Evolutionary conservation across 2,329 filamentous ascomycete genomes (phyloP).

Genomic region (Clonostachys solani): DNA sequence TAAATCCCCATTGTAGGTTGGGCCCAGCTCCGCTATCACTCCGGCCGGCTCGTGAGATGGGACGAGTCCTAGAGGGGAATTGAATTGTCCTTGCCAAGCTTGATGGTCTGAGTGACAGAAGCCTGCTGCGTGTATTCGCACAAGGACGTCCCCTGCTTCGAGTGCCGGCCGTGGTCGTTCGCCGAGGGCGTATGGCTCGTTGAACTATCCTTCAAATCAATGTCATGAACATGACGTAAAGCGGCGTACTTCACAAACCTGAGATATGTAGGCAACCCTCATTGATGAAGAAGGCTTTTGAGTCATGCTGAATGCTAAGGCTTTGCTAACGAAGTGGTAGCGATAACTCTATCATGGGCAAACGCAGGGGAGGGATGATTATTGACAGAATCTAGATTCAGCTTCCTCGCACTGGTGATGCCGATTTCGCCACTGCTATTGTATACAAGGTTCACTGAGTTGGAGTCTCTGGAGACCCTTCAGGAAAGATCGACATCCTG

Average conservation of each 20-base stretch:
- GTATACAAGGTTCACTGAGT: too few relatives aligned
- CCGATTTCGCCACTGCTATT: too few relatives aligned
- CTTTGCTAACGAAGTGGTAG: too few relatives aligned
- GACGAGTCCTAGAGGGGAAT: slow-evolving; percentile 16
- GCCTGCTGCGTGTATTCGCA: slow-evolving; percentile 24
- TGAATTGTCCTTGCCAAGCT: slow-evolving; percentile 23
- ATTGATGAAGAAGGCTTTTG: slow-evolving; percentile 1
- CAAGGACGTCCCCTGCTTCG: slow-evolving; percentile 17
- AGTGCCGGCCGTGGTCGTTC: slow-evolving; percentile 12
- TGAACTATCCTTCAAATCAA: slow-evolving; percentile 12
- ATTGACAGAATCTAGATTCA: too few relatives aligned
- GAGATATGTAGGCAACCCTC: slow-evolving; percentile 11
- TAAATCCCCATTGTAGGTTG: slow-evolving; percentile 10
- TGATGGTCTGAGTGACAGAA: slow-evolving; percentile 31
- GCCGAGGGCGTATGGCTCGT: slow-evolving; percentile 16
- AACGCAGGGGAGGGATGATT: too few relatives aligned
- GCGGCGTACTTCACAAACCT: slow-evolving; percentile 4
- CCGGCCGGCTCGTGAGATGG: slow-evolving; percentile 29
- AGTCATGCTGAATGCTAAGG: too few relatives aligned
- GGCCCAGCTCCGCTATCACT: slow-evolving; percentile 18
- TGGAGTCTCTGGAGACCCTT: too few relatives aligned
- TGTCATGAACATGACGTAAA: not conserved
- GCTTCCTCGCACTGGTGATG: too few relatives aligned
- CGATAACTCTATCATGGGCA: too few relatives aligned
- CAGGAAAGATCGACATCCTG: too few relatives aligned